These are phyloP conservation scores for Cladophialophora psammophila DNA, from an alignment of 2,329 filamentous ascomycete genomes.

Conservation along the genomic window DNA sequence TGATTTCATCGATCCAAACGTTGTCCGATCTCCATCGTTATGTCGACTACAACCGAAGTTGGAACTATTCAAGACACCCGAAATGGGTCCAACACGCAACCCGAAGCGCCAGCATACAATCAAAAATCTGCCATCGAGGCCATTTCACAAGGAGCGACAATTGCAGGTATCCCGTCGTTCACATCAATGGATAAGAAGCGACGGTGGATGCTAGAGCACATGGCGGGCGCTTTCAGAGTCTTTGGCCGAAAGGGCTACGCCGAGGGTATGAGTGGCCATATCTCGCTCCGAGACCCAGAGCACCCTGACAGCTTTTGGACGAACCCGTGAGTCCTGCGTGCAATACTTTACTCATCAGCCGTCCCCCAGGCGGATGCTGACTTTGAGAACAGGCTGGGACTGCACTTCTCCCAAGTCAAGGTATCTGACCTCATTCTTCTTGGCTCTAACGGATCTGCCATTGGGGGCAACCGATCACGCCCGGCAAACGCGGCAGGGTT, in stretches of 20 bases:
- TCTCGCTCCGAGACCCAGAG: constrained; percentile 71
- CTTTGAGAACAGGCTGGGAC: neutral
- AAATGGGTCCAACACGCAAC: neutral
- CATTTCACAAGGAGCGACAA: neutral
- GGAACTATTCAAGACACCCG: neutral
- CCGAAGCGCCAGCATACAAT: neutral
- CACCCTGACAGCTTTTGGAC: constrained; percentile 70
- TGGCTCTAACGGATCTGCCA: neutral
- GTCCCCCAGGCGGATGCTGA: neutral
- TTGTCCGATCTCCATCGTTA: neutral
- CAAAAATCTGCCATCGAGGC: constrained; percentile 50
- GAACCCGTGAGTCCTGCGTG: constrained; percentile 50
- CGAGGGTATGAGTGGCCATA: constrained; percentile 73
- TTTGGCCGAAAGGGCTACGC: constrained; percentile 70
- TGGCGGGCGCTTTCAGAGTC: constrained; percentile 72
- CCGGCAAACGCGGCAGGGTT: constrained; percentile 53
- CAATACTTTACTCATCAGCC: neutral
- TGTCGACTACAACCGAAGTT: neutral
- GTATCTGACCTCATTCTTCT: constrained; percentile 1
- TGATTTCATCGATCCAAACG: too few relatives aligned
- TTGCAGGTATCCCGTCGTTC: constrained; percentile 61
- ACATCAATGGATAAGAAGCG: constrained; percentile 62
- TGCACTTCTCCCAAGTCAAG: constrained; percentile 1
- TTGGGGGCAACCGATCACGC: neutral
- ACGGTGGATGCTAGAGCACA: constrained; percentile 69